These are phyloP conservation scores for Arthrobotrys musiformis DNA, from an alignment of 2,329 filamentous ascomycete genomes.

Conservation along the genomic window DNA sequence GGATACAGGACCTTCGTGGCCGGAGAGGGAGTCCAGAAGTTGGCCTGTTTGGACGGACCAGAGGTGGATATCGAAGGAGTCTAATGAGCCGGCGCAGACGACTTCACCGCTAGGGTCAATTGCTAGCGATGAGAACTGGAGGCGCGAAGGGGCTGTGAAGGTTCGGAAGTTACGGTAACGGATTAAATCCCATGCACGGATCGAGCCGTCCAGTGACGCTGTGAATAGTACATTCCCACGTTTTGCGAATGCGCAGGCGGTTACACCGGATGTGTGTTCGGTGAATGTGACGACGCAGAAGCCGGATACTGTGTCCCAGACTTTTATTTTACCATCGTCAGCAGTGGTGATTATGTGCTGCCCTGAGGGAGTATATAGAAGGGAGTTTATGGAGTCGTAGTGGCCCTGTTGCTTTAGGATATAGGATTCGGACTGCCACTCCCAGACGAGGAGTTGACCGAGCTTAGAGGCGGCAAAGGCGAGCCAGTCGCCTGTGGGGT, in stretches of 20 bases:
- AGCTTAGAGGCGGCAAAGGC: constrained; percentile 96
- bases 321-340: constrained; percentile 97
- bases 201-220: constrained; percentile 89
- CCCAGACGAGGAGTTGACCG: constrained; percentile 97
- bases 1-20: constrained; percentile 93
- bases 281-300: constrained; percentile 99
- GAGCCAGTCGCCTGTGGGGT: constrained; percentile 94
- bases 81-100: constrained; percentile 90
- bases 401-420: constrained; percentile 98
- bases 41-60: constrained; percentile 99
- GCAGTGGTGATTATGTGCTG: constrained; percentile 91
- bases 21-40: constrained; percentile 86
- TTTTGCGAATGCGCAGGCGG: constrained; percentile 92
- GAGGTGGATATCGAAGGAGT: constrained; percentile 96
- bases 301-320: constrained; percentile 95
- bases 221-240: constrained; percentile 96
- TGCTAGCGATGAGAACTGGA: constrained; percentile 92
- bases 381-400: constrained; percentile 92
- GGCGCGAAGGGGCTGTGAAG: constrained; percentile 88
- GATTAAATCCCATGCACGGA: constrained; percentile 95
- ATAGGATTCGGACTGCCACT: constrained; percentile 99
- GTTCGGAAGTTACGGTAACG: constrained; percentile 97
- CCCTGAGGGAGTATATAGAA: constrained; percentile 93
- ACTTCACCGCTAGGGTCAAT: constrained; percentile 98
- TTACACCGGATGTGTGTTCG: constrained; percentile 93